Percentiles rank a stretch among this genome's conserved stretches.
Conservation (phyloP, 2,329 filamentous ascomycete genomes). For the Didymella segeticola region DNA sequence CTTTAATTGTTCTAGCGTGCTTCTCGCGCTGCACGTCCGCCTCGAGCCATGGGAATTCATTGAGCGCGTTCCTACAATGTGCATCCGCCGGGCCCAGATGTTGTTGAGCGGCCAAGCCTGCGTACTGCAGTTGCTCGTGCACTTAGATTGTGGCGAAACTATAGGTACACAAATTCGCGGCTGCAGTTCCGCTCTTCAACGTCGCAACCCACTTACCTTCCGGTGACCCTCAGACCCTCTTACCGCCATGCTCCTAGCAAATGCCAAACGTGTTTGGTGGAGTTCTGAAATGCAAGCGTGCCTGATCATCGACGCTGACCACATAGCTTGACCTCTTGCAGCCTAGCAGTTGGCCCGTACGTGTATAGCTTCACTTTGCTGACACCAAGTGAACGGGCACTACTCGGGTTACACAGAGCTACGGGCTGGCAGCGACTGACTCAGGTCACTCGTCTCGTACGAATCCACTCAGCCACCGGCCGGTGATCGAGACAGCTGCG, state of each 20-base stretch:
- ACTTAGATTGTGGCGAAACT: background rate
- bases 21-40: slow-evolving; percentile 7
- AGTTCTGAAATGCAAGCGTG: slow-evolving; percentile 28
- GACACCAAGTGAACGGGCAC: slow-evolving; percentile 22
- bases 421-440: slow-evolving; percentile 5
- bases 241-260: slow-evolving; percentile 14
- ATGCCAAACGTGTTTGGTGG: slow-evolving; percentile 31
- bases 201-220: slow-evolving; percentile 9
- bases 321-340: slow-evolving; percentile 18
- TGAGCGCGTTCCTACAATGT: slow-evolving; percentile 10
- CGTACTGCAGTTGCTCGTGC: background rate
- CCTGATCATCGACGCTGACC: slow-evolving; percentile 28
- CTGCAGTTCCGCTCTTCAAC: background rate
- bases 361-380: slow-evolving; percentile 25
- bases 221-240: slow-evolving; percentile 4
- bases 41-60: slow-evolving; percentile 5
- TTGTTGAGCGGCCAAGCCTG: slow-evolving; percentile 9
- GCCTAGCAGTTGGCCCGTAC: slow-evolving; percentile 22
- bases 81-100: background rate
- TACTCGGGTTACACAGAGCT: slow-evolving; percentile 22
- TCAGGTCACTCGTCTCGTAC: slow-evolving; percentile 23
- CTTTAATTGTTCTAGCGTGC: slow-evolving; percentile 16
- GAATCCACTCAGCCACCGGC: slow-evolving; percentile 18
- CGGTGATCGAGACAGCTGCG: slow-evolving; percentile 11
- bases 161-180: background rate